Evolutionary conservation across 371 early-diverging fungal species (phyloP), one percentile per base, ranked within the genome.

Genomic region (Saksenaea vasiformis): DNA sequence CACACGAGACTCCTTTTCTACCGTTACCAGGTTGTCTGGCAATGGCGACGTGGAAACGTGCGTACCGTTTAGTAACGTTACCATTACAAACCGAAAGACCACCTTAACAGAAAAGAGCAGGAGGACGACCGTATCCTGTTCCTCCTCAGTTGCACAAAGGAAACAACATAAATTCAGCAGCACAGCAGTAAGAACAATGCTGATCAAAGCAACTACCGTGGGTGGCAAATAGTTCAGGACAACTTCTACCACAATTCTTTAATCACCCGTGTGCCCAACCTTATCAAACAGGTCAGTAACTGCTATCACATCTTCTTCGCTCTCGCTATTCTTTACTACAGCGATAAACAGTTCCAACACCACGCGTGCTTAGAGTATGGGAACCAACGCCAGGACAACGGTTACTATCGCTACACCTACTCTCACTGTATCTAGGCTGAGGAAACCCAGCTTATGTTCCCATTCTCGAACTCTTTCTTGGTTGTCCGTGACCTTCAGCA

Each of bases 401-500:
- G 24, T 37, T 14, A 57, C 58, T 4, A 38, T 37, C 3, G 34
- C 35, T 7, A 35, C 56, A 13, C 3, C 56, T 2, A 34, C 35
- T n/a, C n/a, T n/a, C 1, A 35, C 56, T 1, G 31, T n/a, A 15
- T 41, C 53, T n/a, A 39, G 22, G 19, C 63, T 67, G 5, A 41
- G 37, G 19, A 35, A 54, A 27, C 55, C 70, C 13, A 53, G 64
- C 2, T 57, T 59, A 1, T 65, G 57, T 5, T 62, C 60, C 53
- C 38, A 57, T n/a, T 64, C 62, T 41, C 41, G 58, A 17, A 64
- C 60, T 31, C 66, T 64, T 55, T 54, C 66, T 1, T 61, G 68
- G 68, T 56, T 64, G 15, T 57, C 47, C 19, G 64, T 56, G 14
- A 37, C 62, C 31, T 67, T 64, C 39, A 64, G 65, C 22, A 53